Base-by-base conservation (phyloP, 176 grass and related monocot genomes). In the Eleusine coracana region DNA sequence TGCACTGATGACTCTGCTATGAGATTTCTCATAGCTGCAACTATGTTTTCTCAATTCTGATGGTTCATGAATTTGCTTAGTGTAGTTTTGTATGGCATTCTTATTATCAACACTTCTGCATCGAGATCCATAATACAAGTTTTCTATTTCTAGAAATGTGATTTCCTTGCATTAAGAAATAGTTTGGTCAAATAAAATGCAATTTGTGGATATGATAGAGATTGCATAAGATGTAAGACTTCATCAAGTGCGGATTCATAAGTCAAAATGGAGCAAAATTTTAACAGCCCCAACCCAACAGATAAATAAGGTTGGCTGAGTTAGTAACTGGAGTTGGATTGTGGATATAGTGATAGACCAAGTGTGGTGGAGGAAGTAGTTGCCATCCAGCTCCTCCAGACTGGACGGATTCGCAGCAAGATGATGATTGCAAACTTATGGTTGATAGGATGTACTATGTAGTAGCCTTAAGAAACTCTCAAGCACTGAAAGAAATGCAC, bases 211-310 rank as follows among this genome's bases (percentile, higher is more conserved):
- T 13, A 21, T 56, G 52, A 5, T 56, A 34, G 31, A 70, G 15
- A 87, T 71, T 23, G 36, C 41, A 37, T n/a, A 76, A 45, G 21
- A 2, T n/a, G 48, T n/a, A 18, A 69, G 58, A 36, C 12, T 16
- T 64, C 17, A 45, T 9, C 34, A 31, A 17, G 7, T 49, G n/a
- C 56, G 29, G 3, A 0, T 54, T 72, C 2, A 65, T n/a, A 71
- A 62, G 23, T 62, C 59, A 62, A 62, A 11, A 60, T 77, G 60
- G 31, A 76, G 75, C 14, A 56, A 61, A 75, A 87, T 49, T 70
- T 71, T 29, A 86, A 39, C 14, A 59, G 23, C 21, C 62, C 5
- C 25, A 79, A 18, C 14, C 40, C 67, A 54, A 79, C 52, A 56
- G 31, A 21, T 20, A 5, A 18, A 56, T 20, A 6, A 21, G 21